Evolutionary conservation across 2,329 filamentous ascomycete genomes (phyloP), one percentile per base, ranked within the genome.

Genomic region (Drechslerella coelobrocha): DNA sequence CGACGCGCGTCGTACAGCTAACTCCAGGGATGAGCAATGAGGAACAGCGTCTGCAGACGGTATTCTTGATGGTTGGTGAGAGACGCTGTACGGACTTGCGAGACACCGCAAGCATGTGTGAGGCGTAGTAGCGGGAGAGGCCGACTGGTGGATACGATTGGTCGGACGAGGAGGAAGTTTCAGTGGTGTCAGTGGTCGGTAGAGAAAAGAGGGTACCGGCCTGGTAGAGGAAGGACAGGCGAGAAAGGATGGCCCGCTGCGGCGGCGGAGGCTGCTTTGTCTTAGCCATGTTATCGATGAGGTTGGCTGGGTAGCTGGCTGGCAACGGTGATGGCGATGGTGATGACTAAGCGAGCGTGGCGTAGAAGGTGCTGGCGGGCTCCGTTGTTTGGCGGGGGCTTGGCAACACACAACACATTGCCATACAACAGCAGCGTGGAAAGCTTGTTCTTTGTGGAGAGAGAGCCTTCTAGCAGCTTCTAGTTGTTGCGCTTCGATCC

Each of bases 201-300:
- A 61, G 37, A 7, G 57, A 56, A 7, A 69, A 47, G 26, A 69
- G 43, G 27, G 57, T 23, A n/a, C 56, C 31, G 1, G 65, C 65
- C 12, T 69, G 65, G 47, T 69, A 47, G 47, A 69, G 65, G 57
- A 69, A 69, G 27, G 57, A 57, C 21, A 69, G 26, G n/a, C 65
- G 65, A 19, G 65, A 69, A 27, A 62, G 51, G 57, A 69, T 48
- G 1, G 65, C 50, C 27, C 54, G 43, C 14, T 69, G 65, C 12
- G 57, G 51, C 0, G 65, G 65, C 8, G 59, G 57, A 5, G 63
- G 63, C 17, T 34, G 27, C 50, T 37, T 51, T 12, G 14, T 23
- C 39, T 62, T 62, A 2, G 59, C 59, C 59, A 62, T 61, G 6
- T 43, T 24, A 26, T n/a, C 37, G 27, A 27, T 41, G 24, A n/a